Evolutionary conservation across 768 basidiomycete species (phyloP).

Genomic region (Mycena capillaripes): DNA sequence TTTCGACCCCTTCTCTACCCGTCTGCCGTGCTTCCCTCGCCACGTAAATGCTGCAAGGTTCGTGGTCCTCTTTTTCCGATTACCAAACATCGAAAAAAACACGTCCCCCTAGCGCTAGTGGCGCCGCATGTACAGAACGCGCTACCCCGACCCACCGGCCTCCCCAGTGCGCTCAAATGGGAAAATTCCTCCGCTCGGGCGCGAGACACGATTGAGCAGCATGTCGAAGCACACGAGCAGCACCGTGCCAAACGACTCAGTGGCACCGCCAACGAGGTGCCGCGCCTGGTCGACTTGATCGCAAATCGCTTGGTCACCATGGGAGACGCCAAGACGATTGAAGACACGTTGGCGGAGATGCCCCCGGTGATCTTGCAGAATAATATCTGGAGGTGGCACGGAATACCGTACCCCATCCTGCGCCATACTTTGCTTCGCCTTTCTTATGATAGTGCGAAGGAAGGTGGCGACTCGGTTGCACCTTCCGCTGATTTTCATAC

Average conservation of each 20-base stretch:
- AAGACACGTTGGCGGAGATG: not conserved
- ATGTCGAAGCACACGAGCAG: not conserved
- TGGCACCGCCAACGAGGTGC: not conserved
- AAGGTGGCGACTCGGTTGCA: not conserved
- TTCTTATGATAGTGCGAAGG: not conserved
- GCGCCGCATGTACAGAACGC: no score
- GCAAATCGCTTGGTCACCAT: slow-evolving; percentile 6
- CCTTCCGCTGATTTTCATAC: not conserved
- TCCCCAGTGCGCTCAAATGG: not conserved
- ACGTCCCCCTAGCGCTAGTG: no score
- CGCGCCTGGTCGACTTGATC: not conserved
- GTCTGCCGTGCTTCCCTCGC: no score
- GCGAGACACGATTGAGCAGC: not conserved
- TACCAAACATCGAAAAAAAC: no score
- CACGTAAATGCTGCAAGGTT: no score
- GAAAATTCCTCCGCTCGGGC: not conserved
- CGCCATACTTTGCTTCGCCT: not conserved
- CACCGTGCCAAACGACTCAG: not conserved
- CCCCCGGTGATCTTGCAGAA: slow-evolving; percentile 1
- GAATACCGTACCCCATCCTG: slow-evolving; percentile 4
- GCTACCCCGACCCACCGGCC: no score
- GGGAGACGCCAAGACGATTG: not conserved
- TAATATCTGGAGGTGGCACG: slow-evolving; percentile 5
- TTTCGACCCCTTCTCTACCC: no score
- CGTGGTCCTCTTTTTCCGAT: no score